These are phyloP conservation scores for Malus sieversii DNA, from an alignment of 306 rosid genomes.

Conservation along the genomic window DNA sequence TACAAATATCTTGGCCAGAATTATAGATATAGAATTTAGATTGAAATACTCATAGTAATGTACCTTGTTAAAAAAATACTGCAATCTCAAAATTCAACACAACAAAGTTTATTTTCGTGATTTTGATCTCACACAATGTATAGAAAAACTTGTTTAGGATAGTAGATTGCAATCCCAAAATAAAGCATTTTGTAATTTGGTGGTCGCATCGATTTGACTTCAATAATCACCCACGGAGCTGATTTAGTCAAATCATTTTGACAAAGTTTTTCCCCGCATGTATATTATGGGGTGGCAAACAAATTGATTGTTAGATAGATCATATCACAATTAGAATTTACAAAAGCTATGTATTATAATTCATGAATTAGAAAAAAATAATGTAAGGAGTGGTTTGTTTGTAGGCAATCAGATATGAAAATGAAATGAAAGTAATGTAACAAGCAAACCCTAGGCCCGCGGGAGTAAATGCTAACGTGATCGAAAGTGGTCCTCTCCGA, in stretches of 20 bases:
- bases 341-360: background rate
- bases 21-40: background rate
- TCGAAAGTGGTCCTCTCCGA: slow-evolving; percentile 38
- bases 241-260: too few species aligned
- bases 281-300: background rate
- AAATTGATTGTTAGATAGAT: background rate
- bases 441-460: background rate
- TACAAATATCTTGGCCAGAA: background rate
- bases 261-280: too few species aligned
- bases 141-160: too few species aligned
- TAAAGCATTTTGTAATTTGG: too few species aligned
- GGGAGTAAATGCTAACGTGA: background rate
- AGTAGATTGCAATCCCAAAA: too few species aligned
- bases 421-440: background rate
- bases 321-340: background rate
- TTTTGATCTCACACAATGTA: too few species aligned
- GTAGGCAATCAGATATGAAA: background rate
- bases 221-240: too few species aligned
- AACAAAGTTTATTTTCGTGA: too few species aligned
- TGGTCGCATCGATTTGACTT: too few species aligned
- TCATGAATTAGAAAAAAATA: background rate
- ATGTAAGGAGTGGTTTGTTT: background rate
- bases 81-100: too few species aligned
- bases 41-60: background rate
- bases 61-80: too few species aligned